Base-by-base conservation (phyloP, 139 green algal species). In the Asterochloris sp. region DNA sequence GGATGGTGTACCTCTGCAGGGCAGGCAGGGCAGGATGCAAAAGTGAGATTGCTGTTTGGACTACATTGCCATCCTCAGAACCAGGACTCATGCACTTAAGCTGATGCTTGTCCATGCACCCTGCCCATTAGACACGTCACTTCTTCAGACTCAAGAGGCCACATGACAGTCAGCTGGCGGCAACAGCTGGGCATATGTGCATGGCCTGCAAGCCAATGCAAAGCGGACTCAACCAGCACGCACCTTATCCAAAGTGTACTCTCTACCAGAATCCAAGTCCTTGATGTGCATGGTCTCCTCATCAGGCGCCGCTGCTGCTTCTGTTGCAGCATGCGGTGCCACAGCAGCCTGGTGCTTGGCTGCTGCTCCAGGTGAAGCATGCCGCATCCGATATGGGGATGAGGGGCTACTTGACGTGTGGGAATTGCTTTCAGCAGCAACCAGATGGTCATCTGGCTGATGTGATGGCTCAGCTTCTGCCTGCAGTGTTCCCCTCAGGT, bases 251-350 rank as follows among this genome's bases (percentile, higher is more conserved):
- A 91, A 10, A 27, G 86, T 82, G 73, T 89, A 91, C 71, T 90
- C 86, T 12, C 67, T 83, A 14, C 86, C 87, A 12, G 86, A 89
- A 79, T 91, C 87, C 28, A 90, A 54, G 82, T 91, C 83, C 74
- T 90, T 91, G 68, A 91, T 90, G 76, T 83, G 78, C 66, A 82
- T 54, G 38, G 38, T 54, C 6, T 54, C 38, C 38, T 54, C 38
- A 10, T 54, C 38, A 10, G 2, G 38, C 38, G 38, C 38, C 6
- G 38, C 38, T 54, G 38, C 38, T 54, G 66, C 78, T 64, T 82
- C 28, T 82, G 63, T 23, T 47, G 78, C 54, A 81, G 66, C 14
- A 60, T 24, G 12, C 66, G 54, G 12, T 79, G 54, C 74, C 28
- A n/a, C 28, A 54, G 64, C 54, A 54, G 54, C 19, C 13, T 28